Conservation (phyloP, 306 rosid species). For the Lagenaria siceraria region DNA sequence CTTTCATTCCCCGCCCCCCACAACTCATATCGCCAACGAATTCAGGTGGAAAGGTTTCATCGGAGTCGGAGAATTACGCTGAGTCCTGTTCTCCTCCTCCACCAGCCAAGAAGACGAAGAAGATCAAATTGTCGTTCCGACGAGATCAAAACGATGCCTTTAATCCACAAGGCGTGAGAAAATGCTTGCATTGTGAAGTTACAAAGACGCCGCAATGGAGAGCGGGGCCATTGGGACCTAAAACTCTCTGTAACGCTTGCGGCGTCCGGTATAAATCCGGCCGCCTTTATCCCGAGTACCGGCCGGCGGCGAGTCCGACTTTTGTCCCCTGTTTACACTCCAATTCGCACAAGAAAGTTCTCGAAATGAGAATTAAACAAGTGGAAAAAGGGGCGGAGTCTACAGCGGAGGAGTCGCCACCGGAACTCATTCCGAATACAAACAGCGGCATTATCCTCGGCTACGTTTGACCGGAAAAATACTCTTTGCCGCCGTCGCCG, state of each 20-base stretch:
- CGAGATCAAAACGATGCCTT: conserved; percentile 26
- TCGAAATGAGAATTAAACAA: conserved; percentile 66
- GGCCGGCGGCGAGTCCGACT: conserved; percentile 96
- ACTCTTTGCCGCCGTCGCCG: conserved; percentile 8
- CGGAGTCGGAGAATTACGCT: conserved; percentile 53
- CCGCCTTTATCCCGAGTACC: conserved; percentile 84
- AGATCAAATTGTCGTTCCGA: conserved; percentile 33
- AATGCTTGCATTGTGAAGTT: conserved; percentile 93
- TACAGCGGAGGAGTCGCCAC: conserved; percentile 26
- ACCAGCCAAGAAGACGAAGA: conserved; percentile 22
- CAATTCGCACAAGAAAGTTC: conserved; percentile 88
- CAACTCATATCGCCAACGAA: conserved; percentile 64
- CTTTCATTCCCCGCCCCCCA: conserved; percentile 68
- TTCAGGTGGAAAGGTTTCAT: conserved; percentile 23
- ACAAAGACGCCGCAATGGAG: conserved; percentile 98
- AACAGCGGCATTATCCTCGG: conserved; percentile 57
- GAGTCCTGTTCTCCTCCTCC: conserved; percentile 48
- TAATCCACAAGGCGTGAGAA: conserved; percentile 43
- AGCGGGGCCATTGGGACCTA: conserved; percentile 96
- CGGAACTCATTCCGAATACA: conserved; percentile 79
- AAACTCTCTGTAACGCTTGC: conserved; percentile 93
- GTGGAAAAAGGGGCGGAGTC: conserved; percentile 10
- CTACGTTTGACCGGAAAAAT: conserved; percentile 34
- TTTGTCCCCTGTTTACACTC: conserved; percentile 75
- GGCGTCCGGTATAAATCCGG: conserved; percentile 93